A percentile compares a stretch with the other conserved stretches of the same genome.
Conservation (phyloP, 2,329 filamentous ascomycete species). For the Pleomassaria siparia region DNA sequence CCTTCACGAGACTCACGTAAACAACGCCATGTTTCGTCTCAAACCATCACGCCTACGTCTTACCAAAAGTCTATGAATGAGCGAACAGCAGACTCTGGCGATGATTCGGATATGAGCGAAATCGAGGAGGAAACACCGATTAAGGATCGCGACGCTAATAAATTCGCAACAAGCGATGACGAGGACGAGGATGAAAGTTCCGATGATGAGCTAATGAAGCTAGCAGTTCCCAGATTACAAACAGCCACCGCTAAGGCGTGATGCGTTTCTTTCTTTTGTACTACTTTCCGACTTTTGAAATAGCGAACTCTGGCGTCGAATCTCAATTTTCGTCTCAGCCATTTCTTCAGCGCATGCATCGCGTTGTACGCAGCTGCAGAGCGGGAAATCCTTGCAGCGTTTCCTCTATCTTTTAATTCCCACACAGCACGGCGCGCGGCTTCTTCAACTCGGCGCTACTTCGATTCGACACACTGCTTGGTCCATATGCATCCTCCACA, state of each 20-base stretch:
- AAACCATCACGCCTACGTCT: constrained; percentile 37
- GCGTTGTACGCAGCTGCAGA: not conserved
- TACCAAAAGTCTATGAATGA: constrained; percentile 28
- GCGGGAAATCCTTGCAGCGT: not conserved
- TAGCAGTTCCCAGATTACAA: constrained; percentile 14
- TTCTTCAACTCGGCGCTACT: not conserved
- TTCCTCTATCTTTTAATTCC: constrained; percentile 1
- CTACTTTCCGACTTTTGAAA: constrained; percentile 13
- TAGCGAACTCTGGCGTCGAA: not conserved
- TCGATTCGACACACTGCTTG: no score
- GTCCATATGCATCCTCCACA: not conserved
- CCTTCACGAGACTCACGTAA: constrained; percentile 31
- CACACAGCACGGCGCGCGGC: constrained; percentile 19
- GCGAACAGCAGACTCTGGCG: constrained; percentile 23
- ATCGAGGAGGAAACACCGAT: constrained; percentile 31
- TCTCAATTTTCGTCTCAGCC: constrained; percentile 4
- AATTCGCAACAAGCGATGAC: constrained; percentile 15
- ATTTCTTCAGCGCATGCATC: not conserved
- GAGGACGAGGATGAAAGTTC: constrained; percentile 20
- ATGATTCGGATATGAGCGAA: constrained; percentile 36
- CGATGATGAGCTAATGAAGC: constrained; percentile 11
- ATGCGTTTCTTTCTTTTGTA: constrained; percentile 7
- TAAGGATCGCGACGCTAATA: constrained; percentile 11
- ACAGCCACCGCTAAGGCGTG: constrained; percentile 19
- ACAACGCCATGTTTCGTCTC: constrained; percentile 38